Conservation (phyloP, 441 rosid genomes). For the Isatis lusitanica region DNA sequence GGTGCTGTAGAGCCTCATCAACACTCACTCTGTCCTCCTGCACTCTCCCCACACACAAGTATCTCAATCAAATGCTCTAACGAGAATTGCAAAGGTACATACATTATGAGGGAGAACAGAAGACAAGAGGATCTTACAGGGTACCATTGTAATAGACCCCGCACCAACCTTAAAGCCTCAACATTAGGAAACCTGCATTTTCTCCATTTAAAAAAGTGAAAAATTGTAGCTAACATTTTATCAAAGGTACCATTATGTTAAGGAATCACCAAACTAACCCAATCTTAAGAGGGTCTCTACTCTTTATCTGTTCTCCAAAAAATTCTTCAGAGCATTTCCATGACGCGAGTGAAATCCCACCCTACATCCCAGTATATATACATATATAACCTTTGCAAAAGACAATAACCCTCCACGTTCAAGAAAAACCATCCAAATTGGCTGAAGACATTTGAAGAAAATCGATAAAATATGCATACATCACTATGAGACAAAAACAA, state of each 20-base stretch:
- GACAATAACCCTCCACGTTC: neutral
- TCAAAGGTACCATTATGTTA: neutral
- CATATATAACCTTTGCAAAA: conserved; percentile 6
- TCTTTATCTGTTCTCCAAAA: conserved; percentile 75
- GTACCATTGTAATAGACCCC: conserved; percentile 80
- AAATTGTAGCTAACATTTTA: neutral
- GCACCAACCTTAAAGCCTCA: conserved; percentile 88
- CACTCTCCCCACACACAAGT: conserved; percentile 25
- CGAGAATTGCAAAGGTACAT: neutral
- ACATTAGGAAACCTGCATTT: conserved; percentile 74
- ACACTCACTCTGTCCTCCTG: conserved; percentile 82
- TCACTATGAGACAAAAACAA: neutral
- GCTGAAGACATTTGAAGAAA: neutral
- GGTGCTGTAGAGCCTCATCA: conserved; percentile 86
- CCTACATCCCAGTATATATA: conserved; percentile 42
- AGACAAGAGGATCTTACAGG: conserved; percentile 57
- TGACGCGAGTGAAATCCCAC: conserved; percentile 78
- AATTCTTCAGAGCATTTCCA: conserved; percentile 98
- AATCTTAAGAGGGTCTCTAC: conserved; percentile 83
- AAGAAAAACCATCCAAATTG: neutral
- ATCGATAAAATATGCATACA: neutral
- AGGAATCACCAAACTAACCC: conserved; percentile 53
- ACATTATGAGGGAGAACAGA: neutral
- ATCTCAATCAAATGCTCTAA: neutral
- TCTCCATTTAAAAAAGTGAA: neutral